Base-by-base conservation (phyloP, 2,329 filamentous ascomycete species). In the Alternaria viburni region DNA sequence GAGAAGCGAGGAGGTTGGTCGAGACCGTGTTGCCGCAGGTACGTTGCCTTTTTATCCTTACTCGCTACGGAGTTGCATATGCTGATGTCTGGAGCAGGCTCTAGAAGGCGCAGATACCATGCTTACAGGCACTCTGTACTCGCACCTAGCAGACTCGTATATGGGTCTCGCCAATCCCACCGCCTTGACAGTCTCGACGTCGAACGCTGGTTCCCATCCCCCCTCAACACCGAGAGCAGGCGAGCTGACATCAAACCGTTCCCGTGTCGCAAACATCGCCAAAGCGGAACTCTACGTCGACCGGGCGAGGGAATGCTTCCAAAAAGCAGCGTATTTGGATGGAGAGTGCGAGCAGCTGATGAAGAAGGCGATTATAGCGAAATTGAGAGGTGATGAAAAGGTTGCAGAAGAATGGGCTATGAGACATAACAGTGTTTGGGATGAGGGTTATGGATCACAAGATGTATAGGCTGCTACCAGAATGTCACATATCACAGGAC, bases 311-410 rank as follows among this genome's bases (percentile, higher is more conserved):
- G 73, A 78, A 52, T 76, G 80, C 65, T 96, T 88, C 76, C 87
- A 88, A 45, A 85, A 83, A 50, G 83, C 93, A 13, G 89, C 92
- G 74, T 91, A 92, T 75, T 81, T 89, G 13, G 81, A 83, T n/a
- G 89, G 88, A 57, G 90, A 92, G 80, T 90, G 92, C 73, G 91
- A 93, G 79, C 89, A 92, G 83, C 86, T 94, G 81, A 90, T 91
- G 19, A 96, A 96, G 83, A 94, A 93, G 80, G 90, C 91, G 4
- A 89, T 89, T 54, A 86, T 96, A 54, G 91, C 92, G 83, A 89
- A 90, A 77, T 82, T 90, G 50, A 84, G 87, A 8, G 91, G 77
- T 2, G 74, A 80, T 47, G 75, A 77, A 54, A 74, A 71, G 60
- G 45, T 78, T 46, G 76, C 77, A 2, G 76, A 77, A 57, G 77